Evolutionary conservation across 352 stramenopile species (phyloP).

Genomic region (Hyaloperonospora brassicae): DNA sequence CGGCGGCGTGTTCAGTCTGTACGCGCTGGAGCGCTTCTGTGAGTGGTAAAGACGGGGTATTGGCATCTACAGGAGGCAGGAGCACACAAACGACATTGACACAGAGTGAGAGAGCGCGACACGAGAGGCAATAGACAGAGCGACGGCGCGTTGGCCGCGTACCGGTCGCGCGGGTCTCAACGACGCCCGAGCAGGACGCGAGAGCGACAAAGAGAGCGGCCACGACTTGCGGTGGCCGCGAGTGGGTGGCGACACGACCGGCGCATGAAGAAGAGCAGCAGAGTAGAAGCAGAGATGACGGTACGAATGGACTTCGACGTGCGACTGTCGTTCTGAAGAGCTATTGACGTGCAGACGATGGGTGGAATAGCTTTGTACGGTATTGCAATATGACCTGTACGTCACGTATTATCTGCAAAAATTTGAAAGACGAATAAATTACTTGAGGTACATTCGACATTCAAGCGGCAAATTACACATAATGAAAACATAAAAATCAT

Average conservation of each 20-base stretch:
- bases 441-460: too few relatives aligned
- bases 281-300: not conserved
- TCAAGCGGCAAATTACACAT: too few relatives aligned
- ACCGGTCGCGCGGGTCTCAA: conserved; percentile 22
- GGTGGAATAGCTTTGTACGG: too few relatives aligned
- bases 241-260: conserved; percentile 11
- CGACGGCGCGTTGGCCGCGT: not conserved
- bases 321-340: too few relatives aligned
- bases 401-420: too few relatives aligned
- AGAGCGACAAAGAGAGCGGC: conserved; percentile 5
- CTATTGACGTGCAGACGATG: too few relatives aligned
- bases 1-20: conserved; percentile 22
- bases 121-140: not conserved
- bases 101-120: not conserved
- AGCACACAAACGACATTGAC: too few relatives aligned
- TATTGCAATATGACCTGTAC: too few relatives aligned
- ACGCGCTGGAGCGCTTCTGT: conserved; percentile 18
- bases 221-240: conserved; percentile 7
- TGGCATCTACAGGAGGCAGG: too few relatives aligned
- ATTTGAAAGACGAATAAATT: too few relatives aligned
- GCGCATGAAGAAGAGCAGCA: conserved; percentile 17
- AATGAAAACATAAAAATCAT: too few relatives aligned
- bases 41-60: conserved; percentile 21
- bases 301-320: too few relatives aligned
- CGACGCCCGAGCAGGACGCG: conserved; percentile 16